A percentile compares a stretch with the other conserved stretches of the same genome.
Conservation (phyloP, 1,284 basidiomycete genomes). For the Stereum hirsutum region DNA sequence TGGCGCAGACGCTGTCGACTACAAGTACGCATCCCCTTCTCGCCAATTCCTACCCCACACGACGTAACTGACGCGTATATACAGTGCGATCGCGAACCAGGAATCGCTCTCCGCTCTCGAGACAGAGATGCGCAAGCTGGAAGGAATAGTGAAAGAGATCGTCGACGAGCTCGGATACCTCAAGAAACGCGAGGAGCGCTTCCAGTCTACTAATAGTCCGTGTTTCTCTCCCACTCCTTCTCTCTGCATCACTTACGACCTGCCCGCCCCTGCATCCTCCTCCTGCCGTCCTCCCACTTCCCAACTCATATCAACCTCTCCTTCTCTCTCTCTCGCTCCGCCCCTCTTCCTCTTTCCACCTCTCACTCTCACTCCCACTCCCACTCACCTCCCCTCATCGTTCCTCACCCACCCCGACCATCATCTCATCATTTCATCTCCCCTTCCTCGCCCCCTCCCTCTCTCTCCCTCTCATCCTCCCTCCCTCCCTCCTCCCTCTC, state of each 20-base stretch:
- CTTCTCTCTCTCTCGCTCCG: too few species aligned
- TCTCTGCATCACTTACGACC: not conserved
- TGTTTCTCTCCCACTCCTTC: constrained; percentile 12
- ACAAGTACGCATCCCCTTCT: constrained; percentile 64
- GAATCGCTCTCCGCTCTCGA: constrained; percentile 94
- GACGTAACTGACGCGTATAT: not conserved
- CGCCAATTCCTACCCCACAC: not conserved
- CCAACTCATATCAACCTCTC: too few species aligned
- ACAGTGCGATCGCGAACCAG: constrained; percentile 95
- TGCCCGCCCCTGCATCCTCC: not conserved
- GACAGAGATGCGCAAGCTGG: constrained; percentile 97
- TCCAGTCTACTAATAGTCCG: constrained; percentile 89
- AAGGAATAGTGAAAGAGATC: constrained; percentile 90
- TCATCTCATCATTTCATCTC: too few species aligned
- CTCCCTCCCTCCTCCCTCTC: too few species aligned
- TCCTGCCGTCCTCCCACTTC: too few species aligned
- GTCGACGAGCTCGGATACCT: constrained; percentile 93
- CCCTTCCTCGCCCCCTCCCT: too few species aligned
- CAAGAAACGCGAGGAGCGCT: constrained; percentile 81
- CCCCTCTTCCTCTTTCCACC: too few species aligned
- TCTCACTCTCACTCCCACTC: too few species aligned
- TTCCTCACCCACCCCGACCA: too few species aligned
- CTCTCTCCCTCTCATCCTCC: too few species aligned
- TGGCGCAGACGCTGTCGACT: constrained; percentile 97
- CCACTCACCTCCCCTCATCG: too few species aligned